Base-by-base conservation (phyloP, 139 green algal genomes). In the Mychonastes homosphaera region DNA sequence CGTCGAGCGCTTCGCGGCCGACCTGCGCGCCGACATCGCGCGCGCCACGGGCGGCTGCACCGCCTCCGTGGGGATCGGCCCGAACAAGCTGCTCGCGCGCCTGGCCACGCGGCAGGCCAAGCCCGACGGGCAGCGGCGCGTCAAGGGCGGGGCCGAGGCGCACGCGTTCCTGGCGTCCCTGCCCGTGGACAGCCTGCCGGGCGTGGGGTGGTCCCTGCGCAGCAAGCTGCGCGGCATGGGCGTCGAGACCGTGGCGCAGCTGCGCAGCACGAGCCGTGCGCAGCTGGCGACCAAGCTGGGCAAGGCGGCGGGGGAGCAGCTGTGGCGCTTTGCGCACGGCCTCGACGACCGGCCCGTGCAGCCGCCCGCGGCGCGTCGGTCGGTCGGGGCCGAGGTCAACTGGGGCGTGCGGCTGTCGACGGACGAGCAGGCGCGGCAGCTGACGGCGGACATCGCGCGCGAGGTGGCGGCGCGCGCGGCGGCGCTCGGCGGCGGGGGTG, bases 341-440 rank as follows among this genome's bases (percentile, higher is more conserved):
- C n/a, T n/a, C 21, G 63, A 73, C 53, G 65, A 62, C 19, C 52
- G 82, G 9, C 23, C 10, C 18, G 79, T 88, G 48, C 68, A 80
- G 68, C 59, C 73, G 9, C 64, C 69, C 1, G 62, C 70, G 51
- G 67, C 58, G 15, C 60, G 80, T 24, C 75, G 80, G 60, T 83
- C 67, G 7, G 64, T 98, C 21, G 86, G 92, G 1, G 87, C 89
- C 5, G 87, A 98, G 59, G 75, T 90, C 44, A 98, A 96, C 71
- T 98, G 83, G 67, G 92, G 87, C 44, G 77, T 98, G 5, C 78
- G 92, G 19, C 91, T 96, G 49, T 34, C 52, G 28, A 62, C 9
- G 19, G 39, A 71, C 1, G 67, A 66, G 15, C 80, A 95, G 32
- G 81, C 72, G 0, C 35, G 70, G 19, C 60, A 36, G 0, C 91